These are phyloP conservation scores for Diplocarpon rosae DNA, from an alignment of 2,329 filamentous ascomycete species.

Conservation along the genomic window DNA sequence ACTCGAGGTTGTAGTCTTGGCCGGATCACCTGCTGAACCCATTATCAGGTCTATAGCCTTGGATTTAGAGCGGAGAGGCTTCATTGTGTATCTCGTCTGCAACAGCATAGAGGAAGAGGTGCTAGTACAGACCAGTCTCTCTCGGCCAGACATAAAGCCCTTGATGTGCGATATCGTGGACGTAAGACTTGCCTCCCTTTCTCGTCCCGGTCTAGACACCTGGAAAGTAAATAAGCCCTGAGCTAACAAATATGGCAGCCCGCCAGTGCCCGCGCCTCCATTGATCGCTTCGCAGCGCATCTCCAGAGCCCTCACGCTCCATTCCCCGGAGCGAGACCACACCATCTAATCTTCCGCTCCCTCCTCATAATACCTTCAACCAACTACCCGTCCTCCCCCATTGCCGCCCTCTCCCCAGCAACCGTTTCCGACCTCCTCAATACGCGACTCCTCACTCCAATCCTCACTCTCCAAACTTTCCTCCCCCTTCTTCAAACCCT, in stretches of 20 bases:
- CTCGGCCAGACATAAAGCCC: constrained; percentile 71
- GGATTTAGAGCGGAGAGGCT: constrained; percentile 83
- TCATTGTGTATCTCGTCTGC: constrained; percentile 86
- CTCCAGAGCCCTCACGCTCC: constrained; percentile 67
- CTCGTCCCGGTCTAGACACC: not conserved
- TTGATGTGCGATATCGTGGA: constrained; percentile 76
- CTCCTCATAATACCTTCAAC: constrained; percentile 75
- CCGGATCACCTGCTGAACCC: constrained; percentile 76
- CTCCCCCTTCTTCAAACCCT: constrained; percentile 62
- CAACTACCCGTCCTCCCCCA: constrained; percentile 70
- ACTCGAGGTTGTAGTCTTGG: constrained; percentile 77
- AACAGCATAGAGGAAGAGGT: constrained; percentile 77
- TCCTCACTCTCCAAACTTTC: constrained; percentile 80
- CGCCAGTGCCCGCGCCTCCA: constrained; percentile 53
- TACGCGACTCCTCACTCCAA: constrained; percentile 80
- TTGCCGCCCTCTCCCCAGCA: constrained; percentile 74
- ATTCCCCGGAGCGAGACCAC: constrained; percentile 63
- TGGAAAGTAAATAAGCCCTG: constrained; percentile 4
- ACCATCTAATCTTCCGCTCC: constrained; percentile 66
- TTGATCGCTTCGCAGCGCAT: constrained; percentile 59
- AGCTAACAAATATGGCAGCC: constrained; percentile 37
- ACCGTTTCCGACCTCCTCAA: constrained; percentile 86
- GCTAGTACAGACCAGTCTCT: constrained; percentile 56
- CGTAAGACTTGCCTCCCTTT: constrained; percentile 35
- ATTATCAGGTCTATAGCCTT: constrained; percentile 72